phyloP scores from a whole-genome alignment of 129 eudicot species.

The Apium graveolens region DNA sequence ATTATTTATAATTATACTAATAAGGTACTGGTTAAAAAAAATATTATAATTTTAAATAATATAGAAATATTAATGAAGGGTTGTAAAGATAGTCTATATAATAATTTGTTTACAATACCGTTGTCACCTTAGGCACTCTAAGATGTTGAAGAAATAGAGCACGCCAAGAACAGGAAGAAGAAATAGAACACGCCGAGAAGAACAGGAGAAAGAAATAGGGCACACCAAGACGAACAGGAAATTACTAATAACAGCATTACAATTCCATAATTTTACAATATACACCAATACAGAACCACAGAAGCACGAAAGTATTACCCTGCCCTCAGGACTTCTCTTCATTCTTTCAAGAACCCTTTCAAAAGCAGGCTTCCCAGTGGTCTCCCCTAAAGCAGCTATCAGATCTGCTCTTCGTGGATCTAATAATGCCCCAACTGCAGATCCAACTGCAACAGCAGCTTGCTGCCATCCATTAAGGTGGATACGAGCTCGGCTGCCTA shows the following conservation, averaged over 20 bases:
- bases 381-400: conserved; percentile 90
- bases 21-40: no score
- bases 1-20: no score
- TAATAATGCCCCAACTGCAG: conserved; percentile 76
- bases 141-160: neutral
- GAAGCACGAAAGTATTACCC: conserved; percentile 31
- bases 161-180: neutral
- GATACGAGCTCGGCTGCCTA: conserved; percentile 44
- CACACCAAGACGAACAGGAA: neutral
- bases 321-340: conserved; percentile 78
- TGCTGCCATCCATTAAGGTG: conserved; percentile 81
- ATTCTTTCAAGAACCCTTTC: conserved; percentile 81
- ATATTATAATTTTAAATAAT: no score
- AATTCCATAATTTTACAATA: neutral
- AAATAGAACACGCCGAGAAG: neutral
- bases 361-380: conserved; percentile 87
- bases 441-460: conserved; percentile 92
- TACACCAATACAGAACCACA: neutral
- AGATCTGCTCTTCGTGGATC: conserved; percentile 94
- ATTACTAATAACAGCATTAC: neutral
- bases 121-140: neutral
- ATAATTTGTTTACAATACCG: no score
- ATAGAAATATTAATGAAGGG: no score
- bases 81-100: no score
- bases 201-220: neutral